phyloP scores from a whole-genome alignment of 106 monocot genomes.

The Dactylorhiza incarnata region DNA sequence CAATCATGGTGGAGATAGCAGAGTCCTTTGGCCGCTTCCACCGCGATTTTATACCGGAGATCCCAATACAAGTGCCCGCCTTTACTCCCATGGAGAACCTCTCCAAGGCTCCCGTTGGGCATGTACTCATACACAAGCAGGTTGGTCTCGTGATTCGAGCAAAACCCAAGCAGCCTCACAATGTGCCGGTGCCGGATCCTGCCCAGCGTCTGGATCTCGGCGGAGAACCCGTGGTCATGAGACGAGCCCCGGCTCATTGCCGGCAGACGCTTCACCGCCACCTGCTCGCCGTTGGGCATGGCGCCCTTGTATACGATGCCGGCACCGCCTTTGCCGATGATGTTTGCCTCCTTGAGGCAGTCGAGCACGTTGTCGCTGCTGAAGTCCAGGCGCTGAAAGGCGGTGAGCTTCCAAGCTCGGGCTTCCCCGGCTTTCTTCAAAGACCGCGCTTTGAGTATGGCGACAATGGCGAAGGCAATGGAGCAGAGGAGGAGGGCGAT shows the following conservation, averaged over 20 bases:
- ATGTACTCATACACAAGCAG: slow-evolving; percentile 87
- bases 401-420: slow-evolving; percentile 72
- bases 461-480: slow-evolving; percentile 60
- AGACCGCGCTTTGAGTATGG: slow-evolving; percentile 66
- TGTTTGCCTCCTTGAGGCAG: slow-evolving; percentile 71
- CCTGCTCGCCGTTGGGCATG: slow-evolving; percentile 53
- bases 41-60: slow-evolving; percentile 69
- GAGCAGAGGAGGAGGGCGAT: slow-evolving; percentile 63
- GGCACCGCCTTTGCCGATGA: slow-evolving; percentile 84
- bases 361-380: slow-evolving; percentile 55
- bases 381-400: slow-evolving; percentile 84
- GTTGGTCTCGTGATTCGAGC: slow-evolving; percentile 72
- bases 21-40: slow-evolving; percentile 80
- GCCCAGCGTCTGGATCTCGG: slow-evolving; percentile 86
- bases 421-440: slow-evolving; percentile 44
- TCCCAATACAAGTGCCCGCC: slow-evolving; percentile 78
- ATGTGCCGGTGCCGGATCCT: slow-evolving; percentile 84
- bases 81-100: slow-evolving; percentile 83
- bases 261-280: slow-evolving; percentile 83
- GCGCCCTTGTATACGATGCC: slow-evolving; percentile 69
- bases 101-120: slow-evolving; percentile 84
- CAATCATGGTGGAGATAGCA: slow-evolving; percentile 94
- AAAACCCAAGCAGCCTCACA: slow-evolving; percentile 74
- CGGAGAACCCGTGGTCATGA: slow-evolving; percentile 84
- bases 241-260: slow-evolving; percentile 43